phyloP scores from a whole-genome alignment of 345 rosid genomes.

The Lepidium didymum region DNA sequence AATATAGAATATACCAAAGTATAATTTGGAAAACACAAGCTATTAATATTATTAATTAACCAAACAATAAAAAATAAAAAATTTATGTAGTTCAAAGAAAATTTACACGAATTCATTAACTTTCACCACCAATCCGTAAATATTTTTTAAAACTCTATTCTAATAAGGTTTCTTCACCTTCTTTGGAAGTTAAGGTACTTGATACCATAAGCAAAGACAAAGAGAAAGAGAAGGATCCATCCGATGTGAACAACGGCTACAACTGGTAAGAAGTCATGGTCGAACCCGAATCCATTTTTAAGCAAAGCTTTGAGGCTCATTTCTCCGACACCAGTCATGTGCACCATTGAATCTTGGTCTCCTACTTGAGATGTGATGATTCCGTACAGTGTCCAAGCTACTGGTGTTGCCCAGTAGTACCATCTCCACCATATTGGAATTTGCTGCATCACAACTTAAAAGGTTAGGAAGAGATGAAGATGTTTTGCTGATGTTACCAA shows the following conservation, averaged over 20 bases:
- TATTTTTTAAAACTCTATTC: background rate
- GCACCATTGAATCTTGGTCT: conserved; percentile 29
- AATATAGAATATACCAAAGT: conserved; percentile 6
- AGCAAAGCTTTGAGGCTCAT: conserved; percentile 38
- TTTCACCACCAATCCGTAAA: background rate
- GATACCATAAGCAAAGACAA: conserved; percentile 46
- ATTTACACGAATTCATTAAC: conserved; percentile 6
- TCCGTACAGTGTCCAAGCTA: conserved; percentile 78
- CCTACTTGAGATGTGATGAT: conserved; percentile 73
- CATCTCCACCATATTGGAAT: conserved; percentile 95
- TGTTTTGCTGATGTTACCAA: background rate
- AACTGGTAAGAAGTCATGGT: conserved; percentile 51
- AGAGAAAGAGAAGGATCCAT: conserved; percentile 43
- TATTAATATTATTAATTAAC: background rate
- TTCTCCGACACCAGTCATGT: conserved; percentile 34
- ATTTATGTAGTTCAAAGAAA: background rate
- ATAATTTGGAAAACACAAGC: background rate
- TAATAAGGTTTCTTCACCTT: conserved; percentile 25
- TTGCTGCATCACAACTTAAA: conserved; percentile 33
- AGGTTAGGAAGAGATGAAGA: background rate
- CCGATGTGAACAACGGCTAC: conserved; percentile 51
- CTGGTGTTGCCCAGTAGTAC: conserved; percentile 77
- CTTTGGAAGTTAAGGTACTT: conserved; percentile 58
- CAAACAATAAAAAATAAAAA: background rate
- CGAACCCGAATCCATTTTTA: conserved; percentile 39